A percentile compares a stretch with the other conserved stretches of the same genome.
Conservation (phyloP, 2,329 filamentous ascomycete genomes). For the Leptographium galeiforme region DNA sequence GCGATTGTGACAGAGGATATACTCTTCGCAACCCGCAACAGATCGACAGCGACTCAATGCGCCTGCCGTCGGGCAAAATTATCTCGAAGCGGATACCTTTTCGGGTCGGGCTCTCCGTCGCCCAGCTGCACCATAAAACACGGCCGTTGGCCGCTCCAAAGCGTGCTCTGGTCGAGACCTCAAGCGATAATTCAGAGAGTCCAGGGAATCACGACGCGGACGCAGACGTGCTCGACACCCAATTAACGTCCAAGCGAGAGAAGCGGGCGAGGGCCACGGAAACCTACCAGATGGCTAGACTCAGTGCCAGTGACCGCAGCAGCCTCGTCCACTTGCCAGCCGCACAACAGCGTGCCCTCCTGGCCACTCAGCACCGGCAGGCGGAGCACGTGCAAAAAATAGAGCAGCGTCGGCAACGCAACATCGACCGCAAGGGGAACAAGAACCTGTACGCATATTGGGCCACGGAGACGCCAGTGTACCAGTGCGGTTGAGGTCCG, state of each 20-base stretch:
- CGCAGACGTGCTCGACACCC: not conserved
- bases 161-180: not conserved
- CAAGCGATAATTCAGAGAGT: not conserved
- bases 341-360: slow-evolving; percentile 17
- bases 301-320: slow-evolving; percentile 15
- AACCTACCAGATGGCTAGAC: slow-evolving; percentile 12
- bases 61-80: slow-evolving; percentile 22
- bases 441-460: slow-evolving; percentile 22
- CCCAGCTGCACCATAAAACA: slow-evolving; percentile 5
- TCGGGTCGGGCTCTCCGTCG: slow-evolving; percentile 2
- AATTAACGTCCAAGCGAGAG: slow-evolving; percentile 3
- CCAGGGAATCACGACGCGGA: not conserved
- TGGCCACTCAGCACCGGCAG: slow-evolving; percentile 15
- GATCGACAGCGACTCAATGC: slow-evolving; percentile 17
- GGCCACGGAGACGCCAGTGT: slow-evolving; percentile 19
- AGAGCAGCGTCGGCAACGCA: slow-evolving; percentile 15
- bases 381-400: slow-evolving; percentile 16
- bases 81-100: slow-evolving; percentile 14
- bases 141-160: not conserved
- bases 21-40: slow-evolving; percentile 2
- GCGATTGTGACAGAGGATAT: not conserved
- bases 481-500: slow-evolving; percentile 13
- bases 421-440: slow-evolving; percentile 19
- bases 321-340: slow-evolving; percentile 17
- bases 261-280: slow-evolving; percentile 3